These are phyloP conservation scores for Skeletonema marinoi DNA, from an alignment of 108 stramenopile species.

Conservation along the genomic window DNA sequence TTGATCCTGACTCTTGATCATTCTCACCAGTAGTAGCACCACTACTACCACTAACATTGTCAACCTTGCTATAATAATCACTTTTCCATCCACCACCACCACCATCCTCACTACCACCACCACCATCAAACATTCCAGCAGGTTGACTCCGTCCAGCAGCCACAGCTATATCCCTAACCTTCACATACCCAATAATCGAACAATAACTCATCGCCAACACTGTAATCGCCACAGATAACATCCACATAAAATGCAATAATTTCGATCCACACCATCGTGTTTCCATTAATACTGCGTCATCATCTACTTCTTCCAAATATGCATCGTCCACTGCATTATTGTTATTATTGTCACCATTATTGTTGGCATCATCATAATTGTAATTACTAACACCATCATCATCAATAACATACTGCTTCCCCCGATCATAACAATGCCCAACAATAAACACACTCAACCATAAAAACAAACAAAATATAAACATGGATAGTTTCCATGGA, in stretches of 20 bases:
- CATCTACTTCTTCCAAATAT: slow-evolving; percentile 52
- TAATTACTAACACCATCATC: slow-evolving; percentile 24
- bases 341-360: slow-evolving; percentile 4
- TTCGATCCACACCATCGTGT: slow-evolving; percentile 81
- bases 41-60: slow-evolving; percentile 22
- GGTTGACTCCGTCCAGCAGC: slow-evolving; percentile 80
- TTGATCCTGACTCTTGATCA: slow-evolving; percentile 1
- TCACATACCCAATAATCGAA: slow-evolving; percentile 86
- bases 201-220: slow-evolving; percentile 78
- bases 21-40: neutral
- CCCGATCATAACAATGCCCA: slow-evolving; percentile 75
- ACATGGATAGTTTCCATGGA: slow-evolving; percentile 82
- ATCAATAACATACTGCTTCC: slow-evolving; percentile 7
- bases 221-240: slow-evolving; percentile 75
- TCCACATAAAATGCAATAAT: slow-evolving; percentile 77
- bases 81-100: slow-evolving; percentile 31
- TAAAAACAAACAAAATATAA: slow-evolving; percentile 68
- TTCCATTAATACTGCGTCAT: slow-evolving; percentile 67
- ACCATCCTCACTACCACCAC: too few species aligned
- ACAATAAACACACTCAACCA: slow-evolving; percentile 84
- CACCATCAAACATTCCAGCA: slow-evolving; percentile 36
- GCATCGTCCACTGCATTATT: slow-evolving; percentile 29
- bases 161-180: slow-evolving; percentile 81
- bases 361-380: neutral
- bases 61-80: slow-evolving; percentile 77